Percentiles rank a stretch among this genome's conserved stretches.
Evolutionary conservation across 2,329 filamentous ascomycete genomes (phyloP).

Genomic region (Ophiocordyceps robertsii): DNA sequence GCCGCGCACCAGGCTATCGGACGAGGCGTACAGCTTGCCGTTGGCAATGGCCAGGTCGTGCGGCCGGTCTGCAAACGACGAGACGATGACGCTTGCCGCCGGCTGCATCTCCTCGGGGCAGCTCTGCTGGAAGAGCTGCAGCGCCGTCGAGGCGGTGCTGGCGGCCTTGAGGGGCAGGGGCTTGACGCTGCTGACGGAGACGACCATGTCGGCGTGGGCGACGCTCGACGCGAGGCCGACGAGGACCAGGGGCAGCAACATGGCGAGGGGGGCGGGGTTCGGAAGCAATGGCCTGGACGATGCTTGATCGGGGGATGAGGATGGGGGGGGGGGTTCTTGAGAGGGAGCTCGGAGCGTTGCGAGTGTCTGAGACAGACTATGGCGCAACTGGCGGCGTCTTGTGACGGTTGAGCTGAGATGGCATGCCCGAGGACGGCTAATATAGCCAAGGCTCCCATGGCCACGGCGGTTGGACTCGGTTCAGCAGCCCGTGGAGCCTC

Average conservation of each 20-base stretch:
- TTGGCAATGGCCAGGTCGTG: conserved; percentile 5
- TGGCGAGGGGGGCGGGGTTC: neutral
- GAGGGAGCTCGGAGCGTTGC: neutral
- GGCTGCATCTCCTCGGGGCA: conserved; percentile 17
- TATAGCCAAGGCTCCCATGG: neutral
- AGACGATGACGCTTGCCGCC: conserved; percentile 12
- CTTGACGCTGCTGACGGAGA: conserved; percentile 12
- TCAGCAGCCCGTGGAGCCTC: neutral
- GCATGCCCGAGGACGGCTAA: neutral
- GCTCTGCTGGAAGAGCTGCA: conserved; percentile 16
- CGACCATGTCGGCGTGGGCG: conserved; percentile 10
- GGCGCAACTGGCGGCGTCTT: neutral
- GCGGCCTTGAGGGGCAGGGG: conserved; percentile 11
- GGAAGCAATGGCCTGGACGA: too few relatives aligned
- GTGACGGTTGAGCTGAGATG: neutral
- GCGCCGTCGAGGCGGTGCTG: conserved; percentile 12
- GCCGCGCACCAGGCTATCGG: conserved; percentile 28
- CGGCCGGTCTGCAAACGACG: conserved; percentile 11
- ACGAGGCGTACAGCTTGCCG: conserved; percentile 15
- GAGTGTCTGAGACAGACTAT: neutral
- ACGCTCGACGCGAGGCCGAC: conserved; percentile 4
- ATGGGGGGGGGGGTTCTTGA: too few relatives aligned
- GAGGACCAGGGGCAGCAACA: conserved; percentile 3
- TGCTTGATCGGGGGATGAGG: too few relatives aligned
- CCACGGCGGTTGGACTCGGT: neutral